Base-by-base conservation (phyloP, 495 filamentous ascomycete genomes). In the Pyronema omphalodes region DNA sequence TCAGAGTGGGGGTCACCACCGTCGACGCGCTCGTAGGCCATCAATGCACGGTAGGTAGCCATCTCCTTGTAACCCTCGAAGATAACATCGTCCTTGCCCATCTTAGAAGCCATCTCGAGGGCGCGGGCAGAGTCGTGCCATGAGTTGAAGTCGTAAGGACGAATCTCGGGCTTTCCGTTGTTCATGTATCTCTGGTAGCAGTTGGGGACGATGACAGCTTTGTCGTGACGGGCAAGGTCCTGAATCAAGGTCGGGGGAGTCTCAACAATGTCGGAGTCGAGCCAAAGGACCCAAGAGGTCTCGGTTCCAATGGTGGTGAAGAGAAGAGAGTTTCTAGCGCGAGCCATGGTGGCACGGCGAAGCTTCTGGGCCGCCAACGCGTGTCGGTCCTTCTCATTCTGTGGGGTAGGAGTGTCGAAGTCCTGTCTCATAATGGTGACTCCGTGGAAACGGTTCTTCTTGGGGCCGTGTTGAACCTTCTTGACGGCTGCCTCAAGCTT, bases 221-320 rank as follows among this genome's bases (percentile, higher is more conserved):
- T 83, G 70, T 95, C 75, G 65, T 94, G 87, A 3, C 68, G 65
- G 6, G 91, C 88, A 9, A 98, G 79, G 66, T 98, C 91, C 67
- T 98, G 86, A 60, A 98, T 94, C 9, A 98, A 72, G 5, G 77
- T 78, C 2, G 78, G 68, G 0, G 91, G 91, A 1, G 86, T 87
- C 69, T 98, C 91, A 57, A 96, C 59, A 58, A 98, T 85, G 62
- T 98, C 91, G 23, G 82, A 76, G 62, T 98, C 91, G 23, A 98
- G 71, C 91, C 91, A 98, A 49, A 98, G 73, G 19, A 98, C 88
- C 91, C 91, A 98, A 6, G 85, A 85, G 0, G 88, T 95, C 14
- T 77, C 74, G n/a, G 87, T 88, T 3, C 91, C 93, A 9, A 98
- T 73, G 0, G 89, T 96, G n/a, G 93, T 95, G 70, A 96, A 98